phyloP scores from a whole-genome alignment of 202 grass and related monocot species.

The Thinopyrum obtusiflorum region DNA sequence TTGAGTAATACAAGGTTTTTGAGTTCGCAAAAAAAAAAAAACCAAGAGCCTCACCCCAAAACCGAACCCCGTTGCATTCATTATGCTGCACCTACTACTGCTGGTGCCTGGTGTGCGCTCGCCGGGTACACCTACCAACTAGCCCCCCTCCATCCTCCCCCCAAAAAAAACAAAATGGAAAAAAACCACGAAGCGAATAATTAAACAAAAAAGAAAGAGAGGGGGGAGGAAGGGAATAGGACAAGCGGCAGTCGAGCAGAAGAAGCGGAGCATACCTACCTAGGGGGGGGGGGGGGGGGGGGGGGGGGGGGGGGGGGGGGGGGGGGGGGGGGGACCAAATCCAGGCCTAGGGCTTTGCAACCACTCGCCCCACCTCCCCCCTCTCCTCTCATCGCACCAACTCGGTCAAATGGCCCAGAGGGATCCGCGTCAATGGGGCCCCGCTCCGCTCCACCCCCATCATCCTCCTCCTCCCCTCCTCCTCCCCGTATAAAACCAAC shows the following conservation, averaged over 20 bases:
- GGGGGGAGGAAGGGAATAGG: constrained; percentile 14
- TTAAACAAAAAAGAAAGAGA: background rate
- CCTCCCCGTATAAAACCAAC: constrained; percentile 45
- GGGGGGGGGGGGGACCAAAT: no score
- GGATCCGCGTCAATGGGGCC: constrained; percentile 58
- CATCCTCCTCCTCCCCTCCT: background rate
- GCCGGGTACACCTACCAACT: background rate
- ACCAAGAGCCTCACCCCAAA: background rate
- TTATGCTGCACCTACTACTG: background rate
- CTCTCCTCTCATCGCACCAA: constrained; percentile 41
- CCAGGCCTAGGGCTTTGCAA: constrained; percentile 51
- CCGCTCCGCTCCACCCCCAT: background rate
- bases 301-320: no score
- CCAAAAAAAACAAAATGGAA: background rate
- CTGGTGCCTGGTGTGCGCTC: background rate
- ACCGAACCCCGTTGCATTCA: background rate
- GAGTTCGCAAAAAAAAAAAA: no score
- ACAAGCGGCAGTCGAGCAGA: constrained; percentile 43
- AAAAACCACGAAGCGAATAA: background rate
- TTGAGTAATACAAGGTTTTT: no score
- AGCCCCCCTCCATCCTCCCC: background rate
- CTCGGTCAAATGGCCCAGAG: constrained; percentile 74
- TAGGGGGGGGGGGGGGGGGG: no score
- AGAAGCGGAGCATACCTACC: constrained; percentile 57
- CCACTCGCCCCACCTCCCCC: constrained; percentile 39